These are phyloP conservation scores for Prunus mume DNA, from an alignment of 306 rosid genomes.

Conservation along the genomic window DNA sequence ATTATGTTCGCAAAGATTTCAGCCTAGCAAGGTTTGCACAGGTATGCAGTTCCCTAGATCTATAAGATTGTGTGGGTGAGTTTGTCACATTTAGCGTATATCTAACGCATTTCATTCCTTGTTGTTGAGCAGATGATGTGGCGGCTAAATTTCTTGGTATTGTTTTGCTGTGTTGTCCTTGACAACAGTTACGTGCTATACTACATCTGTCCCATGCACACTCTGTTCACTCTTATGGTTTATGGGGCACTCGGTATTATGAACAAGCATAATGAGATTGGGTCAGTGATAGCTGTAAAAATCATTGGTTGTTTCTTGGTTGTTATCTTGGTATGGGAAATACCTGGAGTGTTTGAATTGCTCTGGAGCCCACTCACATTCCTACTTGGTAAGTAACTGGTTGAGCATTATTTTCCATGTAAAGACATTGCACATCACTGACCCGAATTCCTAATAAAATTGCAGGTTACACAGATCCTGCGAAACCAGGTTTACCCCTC, in stretches of 20 bases:
- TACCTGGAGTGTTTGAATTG: constrained; percentile 90
- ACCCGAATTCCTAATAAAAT: constrained; percentile 21
- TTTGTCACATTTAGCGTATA: constrained; percentile 2
- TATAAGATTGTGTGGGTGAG: constrained; percentile 16
- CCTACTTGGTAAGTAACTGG: constrained; percentile 65
- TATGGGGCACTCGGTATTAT: constrained; percentile 79
- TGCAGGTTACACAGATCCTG: constrained; percentile 76
- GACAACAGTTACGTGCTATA: constrained; percentile 89
- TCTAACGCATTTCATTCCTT: constrained; percentile 16
- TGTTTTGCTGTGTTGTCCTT: constrained; percentile 74
- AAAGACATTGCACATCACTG: constrained; percentile 25
- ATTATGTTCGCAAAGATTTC: constrained; percentile 90
- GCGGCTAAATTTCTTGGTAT: constrained; percentile 94
- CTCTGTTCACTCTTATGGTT: constrained; percentile 92
- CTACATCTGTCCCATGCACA: constrained; percentile 99
- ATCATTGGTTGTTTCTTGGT: constrained; percentile 69
- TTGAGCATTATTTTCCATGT: constrained; percentile 16
- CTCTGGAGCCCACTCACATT: constrained; percentile 86
- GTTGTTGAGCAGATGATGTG: constrained; percentile 92
- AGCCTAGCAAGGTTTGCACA: constrained; percentile 88
- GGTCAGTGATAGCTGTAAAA: constrained; percentile 68
- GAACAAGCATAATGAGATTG: constrained; percentile 81
- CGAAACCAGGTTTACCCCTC: constrained; percentile 55
- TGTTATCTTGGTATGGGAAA: constrained; percentile 85
- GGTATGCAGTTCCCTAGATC: constrained; percentile 44